Evolutionary conservation across 805 yeast species (phyloP), one percentile per base, ranked within the genome.

Genomic region (Suhomyces tanzawaensis): DNA sequence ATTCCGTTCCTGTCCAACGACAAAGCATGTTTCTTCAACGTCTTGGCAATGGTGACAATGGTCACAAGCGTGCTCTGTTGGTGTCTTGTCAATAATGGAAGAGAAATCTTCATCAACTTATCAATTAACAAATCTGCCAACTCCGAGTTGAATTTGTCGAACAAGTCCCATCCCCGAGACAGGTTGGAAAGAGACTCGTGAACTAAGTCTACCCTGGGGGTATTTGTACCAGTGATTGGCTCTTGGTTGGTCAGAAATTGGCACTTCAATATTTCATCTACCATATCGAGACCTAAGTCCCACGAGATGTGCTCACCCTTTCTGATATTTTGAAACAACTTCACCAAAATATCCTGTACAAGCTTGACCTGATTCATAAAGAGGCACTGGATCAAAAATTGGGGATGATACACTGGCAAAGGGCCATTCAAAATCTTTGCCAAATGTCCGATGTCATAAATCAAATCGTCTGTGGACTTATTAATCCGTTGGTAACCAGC

Each of bases 351-450:
- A 26, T 69, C 72, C 43, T 77, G 72, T 2, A 79, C 90, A 2
- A 78, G 52, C 8, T 64, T 62, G 11, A 74, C 46, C 44, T 82
- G 79, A 19, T 81, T 82, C 47, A 78, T 74, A 49, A 83, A 80
- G 14, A 90, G 57, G 4, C 81, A 66, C 57, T 90, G 96, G 31
- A 88, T 81, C 33, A 90, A 59, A 37, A 87, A 74, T 57, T 89
- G 96, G 0, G 98, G 98, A 53, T 91, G 97, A 49, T 86, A 90
- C 1, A 88, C 63, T 0, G 97, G 96, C 12, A 91, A 58, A 0
- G 95, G 93, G 22, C 97, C 97, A 62, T 90, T 90, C 39, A 90
- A 62, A 4, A 89, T 81, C 12, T 86, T 67, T 34, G 83, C 85
- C 40, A 90, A 68, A 48, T 82, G 84, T 42, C 85, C 73, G 2